Conservation (phyloP, 129 eudicot species). For the Escallonia rubra region DNA sequence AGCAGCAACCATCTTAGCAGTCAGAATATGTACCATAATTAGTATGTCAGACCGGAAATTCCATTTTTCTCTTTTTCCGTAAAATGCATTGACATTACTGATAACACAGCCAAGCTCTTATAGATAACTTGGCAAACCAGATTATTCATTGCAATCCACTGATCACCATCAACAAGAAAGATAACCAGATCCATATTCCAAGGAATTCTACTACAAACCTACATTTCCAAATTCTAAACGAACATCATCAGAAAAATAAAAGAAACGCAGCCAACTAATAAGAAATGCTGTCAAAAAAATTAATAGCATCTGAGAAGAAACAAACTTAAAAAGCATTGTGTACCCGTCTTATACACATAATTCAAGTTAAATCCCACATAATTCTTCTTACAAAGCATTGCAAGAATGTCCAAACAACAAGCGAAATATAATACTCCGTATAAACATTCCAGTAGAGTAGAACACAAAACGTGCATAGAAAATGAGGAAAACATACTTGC, state of each 20-base stretch:
- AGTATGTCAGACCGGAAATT: neutral
- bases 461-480: neutral
- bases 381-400: conserved; percentile 5
- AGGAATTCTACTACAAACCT: conserved; percentile 16
- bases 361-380: conserved; percentile 1
- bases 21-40: neutral
- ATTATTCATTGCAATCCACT: neutral
- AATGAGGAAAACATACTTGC: neutral
- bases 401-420: neutral
- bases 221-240: conserved; percentile 12
- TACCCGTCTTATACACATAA: neutral
- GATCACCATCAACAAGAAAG: conserved; percentile 9
- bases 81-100: neutral
- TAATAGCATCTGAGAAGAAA: conserved; percentile 14
- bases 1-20: conserved; percentile 10
- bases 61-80: too few species aligned
- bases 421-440: conserved; percentile 1
- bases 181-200: conserved; percentile 20
- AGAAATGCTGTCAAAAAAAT: neutral
- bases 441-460: neutral
- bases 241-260: conserved; percentile 8
- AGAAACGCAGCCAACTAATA: conserved; percentile 6
- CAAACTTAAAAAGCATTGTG: neutral
- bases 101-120: neutral
- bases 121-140: neutral